phyloP scores from a whole-genome alignment of 139 green algal species.

The Chlorella sp. region DNA sequence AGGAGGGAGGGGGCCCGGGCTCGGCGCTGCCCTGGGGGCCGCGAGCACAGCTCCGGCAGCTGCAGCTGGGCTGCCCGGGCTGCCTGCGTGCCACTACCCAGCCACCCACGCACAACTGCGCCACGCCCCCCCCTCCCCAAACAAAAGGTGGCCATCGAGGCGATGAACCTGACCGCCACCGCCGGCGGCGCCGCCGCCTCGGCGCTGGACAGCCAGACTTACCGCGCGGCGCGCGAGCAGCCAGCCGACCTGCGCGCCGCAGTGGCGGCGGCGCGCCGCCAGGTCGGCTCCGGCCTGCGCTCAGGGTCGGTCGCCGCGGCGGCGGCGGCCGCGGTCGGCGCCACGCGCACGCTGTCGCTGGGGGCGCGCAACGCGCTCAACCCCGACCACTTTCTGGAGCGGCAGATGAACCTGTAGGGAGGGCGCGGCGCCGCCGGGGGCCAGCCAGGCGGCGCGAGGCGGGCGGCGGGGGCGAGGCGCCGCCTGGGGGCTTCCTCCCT shows the following conservation, averaged over 20 bases:
- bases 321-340: slow-evolving; percentile 25
- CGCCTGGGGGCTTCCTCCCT: too few relatives aligned
- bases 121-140: too few relatives aligned
- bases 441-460: too few relatives aligned
- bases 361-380: slow-evolving; percentile 47
- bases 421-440: too few relatives aligned
- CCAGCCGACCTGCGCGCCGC: neutral
- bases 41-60: too few relatives aligned
- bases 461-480: too few relatives aligned
- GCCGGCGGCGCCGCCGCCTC: slow-evolving; percentile 47
- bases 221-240: neutral
- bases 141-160: slow-evolving; percentile 59
- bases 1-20: too few relatives aligned
- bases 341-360: slow-evolving; percentile 32
- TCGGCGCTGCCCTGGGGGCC: too few relatives aligned
- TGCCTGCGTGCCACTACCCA: too few relatives aligned
- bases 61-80: too few relatives aligned
- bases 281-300: slow-evolving; percentile 24
- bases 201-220: slow-evolving; percentile 36
- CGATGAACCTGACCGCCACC: slow-evolving; percentile 41
- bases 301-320: slow-evolving; percentile 17
- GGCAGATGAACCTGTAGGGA: slow-evolving; percentile 21
- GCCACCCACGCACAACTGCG: too few relatives aligned
- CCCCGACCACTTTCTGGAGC: slow-evolving; percentile 35
- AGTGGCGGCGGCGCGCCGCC: neutral